Conservation (phyloP, 1,284 basidiomycete genomes). For the Ceratobasidium sp. region DNA sequence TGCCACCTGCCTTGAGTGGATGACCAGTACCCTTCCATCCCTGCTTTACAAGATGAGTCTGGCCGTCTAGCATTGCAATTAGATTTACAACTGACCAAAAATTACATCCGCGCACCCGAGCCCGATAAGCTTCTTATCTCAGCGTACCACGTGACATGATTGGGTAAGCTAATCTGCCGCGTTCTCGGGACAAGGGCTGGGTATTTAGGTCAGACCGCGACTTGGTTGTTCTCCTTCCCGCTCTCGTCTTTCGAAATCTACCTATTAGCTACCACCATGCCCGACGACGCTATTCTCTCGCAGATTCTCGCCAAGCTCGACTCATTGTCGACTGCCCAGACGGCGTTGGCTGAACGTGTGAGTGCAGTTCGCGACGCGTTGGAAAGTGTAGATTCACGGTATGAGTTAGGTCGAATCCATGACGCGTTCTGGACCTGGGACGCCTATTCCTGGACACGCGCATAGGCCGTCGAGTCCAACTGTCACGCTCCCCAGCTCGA, state of each 20-base stretch:
- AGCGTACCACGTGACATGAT: slow-evolving; percentile 23
- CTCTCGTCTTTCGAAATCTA: neutral
- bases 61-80: slow-evolving; percentile 66
- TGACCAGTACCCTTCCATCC: slow-evolving; percentile 89
- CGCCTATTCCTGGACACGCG: slow-evolving; percentile 44
- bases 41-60: slow-evolving; percentile 80
- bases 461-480: slow-evolving; percentile 43
- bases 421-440: slow-evolving; percentile 25
- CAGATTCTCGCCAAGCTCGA: slow-evolving; percentile 78
- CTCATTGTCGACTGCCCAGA: slow-evolving; percentile 74
- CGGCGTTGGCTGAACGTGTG: slow-evolving; percentile 78
- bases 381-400: neutral
- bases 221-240: slow-evolving; percentile 16
- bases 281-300: slow-evolving; percentile 69
- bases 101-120: neutral
- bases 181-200: slow-evolving; percentile 29
- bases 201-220: slow-evolving; percentile 7
- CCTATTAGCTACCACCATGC: slow-evolving; percentile 11
- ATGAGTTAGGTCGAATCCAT: slow-evolving; percentile 43
- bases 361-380: slow-evolving; percentile 42
- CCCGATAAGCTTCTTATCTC: neutral
- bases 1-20: slow-evolving; percentile 73
- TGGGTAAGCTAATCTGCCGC: slow-evolving; percentile 10
- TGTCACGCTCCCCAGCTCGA: slow-evolving; percentile 41
- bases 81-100: slow-evolving; percentile 18